Evolutionary conservation across 768 basidiomycete species (phyloP), one percentile per base, ranked within the genome.

Genomic region (Tulasnella sp.): DNA sequence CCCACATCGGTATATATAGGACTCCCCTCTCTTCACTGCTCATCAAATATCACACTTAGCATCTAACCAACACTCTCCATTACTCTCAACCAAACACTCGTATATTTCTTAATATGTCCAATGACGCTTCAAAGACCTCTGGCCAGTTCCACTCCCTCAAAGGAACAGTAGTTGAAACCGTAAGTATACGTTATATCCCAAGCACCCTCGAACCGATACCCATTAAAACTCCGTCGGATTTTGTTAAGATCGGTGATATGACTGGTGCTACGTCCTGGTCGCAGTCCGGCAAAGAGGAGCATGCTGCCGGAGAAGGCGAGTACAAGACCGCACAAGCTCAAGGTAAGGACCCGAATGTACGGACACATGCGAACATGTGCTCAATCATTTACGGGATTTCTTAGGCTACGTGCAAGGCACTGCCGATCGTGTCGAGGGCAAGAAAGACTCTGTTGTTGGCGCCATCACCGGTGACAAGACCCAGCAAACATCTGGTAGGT

Each of bases 361-460:
- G n/a, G n/a, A n/a, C n/a, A n/a, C n/a, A n/a, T n/a, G n/a, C n/a
- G n/a, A n/a, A n/a, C n/a, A n/a, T n/a, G n/a, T n/a, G n/a, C n/a
- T n/a, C n/a, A n/a, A n/a, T n/a, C n/a, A n/a, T n/a, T n/a, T n/a
- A n/a, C n/a, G n/a, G n/a, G n/a, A n/a, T n/a, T n/a, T n/a, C n/a
- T n/a, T n/a, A n/a, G n/a, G n/a, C n/a, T n/a, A n/a, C n/a, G n/a
- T n/a, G n/a, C n/a, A n/a, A n/a, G 81, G 81, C 26, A 67, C 69
- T 1, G 4, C 67, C 17, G 80, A 82, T 58, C 74, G 73, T 56
- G 34, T 75, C 3, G 67, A 62, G 1, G 81, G 81, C 42, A 78
- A 79, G 68, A 77, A 78, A 61, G 80, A 82, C 52, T 66, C 77
- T 47, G 69, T 83, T 32, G 70, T 78, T 34, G 81, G 81, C 29